Percentiles rank a stretch among this genome's conserved stretches.
These are phyloP conservation scores for Syzygium aqueum DNA, from an alignment of 345 rosid genomes.

Conservation along the genomic window DNA sequence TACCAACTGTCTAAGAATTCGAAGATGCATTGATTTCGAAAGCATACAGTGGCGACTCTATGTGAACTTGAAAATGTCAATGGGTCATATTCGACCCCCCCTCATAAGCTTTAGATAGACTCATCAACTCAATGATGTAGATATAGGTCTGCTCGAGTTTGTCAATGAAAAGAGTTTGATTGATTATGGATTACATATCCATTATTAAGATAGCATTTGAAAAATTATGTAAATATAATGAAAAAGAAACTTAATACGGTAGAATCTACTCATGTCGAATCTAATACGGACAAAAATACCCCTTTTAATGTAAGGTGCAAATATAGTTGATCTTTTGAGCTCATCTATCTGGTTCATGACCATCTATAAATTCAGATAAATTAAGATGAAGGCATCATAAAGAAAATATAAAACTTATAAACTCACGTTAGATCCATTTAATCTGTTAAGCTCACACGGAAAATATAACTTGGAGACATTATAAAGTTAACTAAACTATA, in stretches of 20 bases:
- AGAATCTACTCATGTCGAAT: background rate
- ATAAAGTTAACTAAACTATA: background rate
- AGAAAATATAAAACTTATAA: background rate
- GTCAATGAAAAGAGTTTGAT: background rate
- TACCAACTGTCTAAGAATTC: background rate
- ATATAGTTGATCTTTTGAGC: background rate
- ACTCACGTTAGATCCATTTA: background rate
- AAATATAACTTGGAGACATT: background rate
- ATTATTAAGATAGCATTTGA: background rate
- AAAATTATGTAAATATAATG: background rate
- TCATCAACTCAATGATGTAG: background rate
- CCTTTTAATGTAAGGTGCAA: background rate
- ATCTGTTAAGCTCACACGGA: background rate
- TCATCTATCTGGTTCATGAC: background rate
- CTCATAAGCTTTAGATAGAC: background rate
- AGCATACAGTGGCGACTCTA: background rate
- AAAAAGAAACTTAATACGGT: background rate
- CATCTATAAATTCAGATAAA: background rate
- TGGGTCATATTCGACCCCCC: background rate
- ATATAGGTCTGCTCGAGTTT: background rate
- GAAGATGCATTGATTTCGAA: background rate
- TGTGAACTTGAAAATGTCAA: background rate
- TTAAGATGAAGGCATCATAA: background rate
- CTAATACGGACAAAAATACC: background rate
- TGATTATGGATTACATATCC: background rate